These are phyloP conservation scores for Hydrangea macrophylla DNA, from an alignment of 148 eudicot genomes.

Conservation along the genomic window DNA sequence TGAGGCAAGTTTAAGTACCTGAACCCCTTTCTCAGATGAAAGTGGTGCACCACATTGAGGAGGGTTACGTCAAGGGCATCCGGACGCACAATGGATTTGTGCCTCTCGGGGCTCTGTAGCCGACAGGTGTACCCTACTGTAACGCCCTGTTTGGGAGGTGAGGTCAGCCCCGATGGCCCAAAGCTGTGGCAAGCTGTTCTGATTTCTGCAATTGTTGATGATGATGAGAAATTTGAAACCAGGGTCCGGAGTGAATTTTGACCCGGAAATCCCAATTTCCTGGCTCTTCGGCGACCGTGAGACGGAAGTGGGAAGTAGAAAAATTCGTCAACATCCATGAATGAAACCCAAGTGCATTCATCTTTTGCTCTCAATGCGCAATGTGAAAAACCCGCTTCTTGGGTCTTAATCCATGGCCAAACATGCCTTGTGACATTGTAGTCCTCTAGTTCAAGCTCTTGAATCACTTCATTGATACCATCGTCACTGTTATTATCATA, in stretches of 20 bases:
- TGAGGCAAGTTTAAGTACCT: conserved; percentile 43
- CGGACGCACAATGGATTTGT: conserved; percentile 76
- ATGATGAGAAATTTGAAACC: conserved; percentile 47
- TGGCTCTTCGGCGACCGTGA: conserved; percentile 11
- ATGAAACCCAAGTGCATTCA: conserved; percentile 80
- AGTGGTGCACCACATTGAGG: conserved; percentile 89
- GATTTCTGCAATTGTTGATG: conserved; percentile 60
- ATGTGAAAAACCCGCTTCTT: conserved; percentile 96
- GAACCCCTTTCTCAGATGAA: conserved; percentile 59
- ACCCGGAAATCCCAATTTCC: conserved; percentile 23
- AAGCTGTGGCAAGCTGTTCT: conserved; percentile 84
- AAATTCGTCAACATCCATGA: conserved; percentile 93
- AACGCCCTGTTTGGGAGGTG: conserved; percentile 57
- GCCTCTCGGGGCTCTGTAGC: conserved; percentile 83
- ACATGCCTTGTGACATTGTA: conserved; percentile 70
- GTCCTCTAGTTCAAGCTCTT: conserved; percentile 49
- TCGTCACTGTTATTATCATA: conserved; percentile 96
- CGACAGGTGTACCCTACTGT: conserved; percentile 86
- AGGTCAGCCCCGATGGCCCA: conserved; percentile 83
- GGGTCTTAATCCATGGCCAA: conserved; percentile 99
- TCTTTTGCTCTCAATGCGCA: conserved; percentile 71
- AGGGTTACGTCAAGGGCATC: conserved; percentile 67
- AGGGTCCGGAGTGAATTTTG: conserved; percentile 43
- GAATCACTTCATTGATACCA: conserved; percentile 40
- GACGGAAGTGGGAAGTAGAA: conserved; percentile 86